These are phyloP conservation scores for Tuber indicum DNA, from an alignment of 495 filamentous ascomycete genomes.

Conservation along the genomic window DNA sequence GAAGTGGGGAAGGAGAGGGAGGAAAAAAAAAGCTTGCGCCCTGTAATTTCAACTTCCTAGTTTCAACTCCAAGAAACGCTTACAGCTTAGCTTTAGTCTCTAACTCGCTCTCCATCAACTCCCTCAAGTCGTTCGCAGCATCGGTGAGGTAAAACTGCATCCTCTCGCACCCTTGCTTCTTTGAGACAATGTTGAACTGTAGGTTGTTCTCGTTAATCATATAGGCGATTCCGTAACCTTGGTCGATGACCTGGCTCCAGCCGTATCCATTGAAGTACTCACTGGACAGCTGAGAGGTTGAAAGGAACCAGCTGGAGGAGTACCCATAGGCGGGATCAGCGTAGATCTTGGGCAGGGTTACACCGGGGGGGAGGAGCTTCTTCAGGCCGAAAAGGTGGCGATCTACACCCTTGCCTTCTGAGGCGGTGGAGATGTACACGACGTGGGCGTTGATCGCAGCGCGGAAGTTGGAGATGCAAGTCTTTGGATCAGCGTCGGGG, in stretches of 20 bases:
- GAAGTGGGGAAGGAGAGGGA: not conserved
- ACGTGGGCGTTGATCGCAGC: constrained; percentile 74
- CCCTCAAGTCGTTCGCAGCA: constrained; percentile 82
- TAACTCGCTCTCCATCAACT: constrained; percentile 75
- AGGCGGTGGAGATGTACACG: constrained; percentile 81
- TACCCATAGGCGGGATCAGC: constrained; percentile 81
- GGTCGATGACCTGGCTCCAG: constrained; percentile 97
- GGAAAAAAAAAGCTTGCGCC: not conserved
- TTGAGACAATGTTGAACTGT: constrained; percentile 97
- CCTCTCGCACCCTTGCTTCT: constrained; percentile 79
- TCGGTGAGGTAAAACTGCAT: constrained; percentile 95
- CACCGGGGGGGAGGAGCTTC: constrained; percentile 74
- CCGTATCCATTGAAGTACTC: constrained; percentile 99
- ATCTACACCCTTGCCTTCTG: constrained; percentile 89
- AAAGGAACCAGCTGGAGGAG: constrained; percentile 81
- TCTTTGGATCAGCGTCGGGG: constrained; percentile 53
- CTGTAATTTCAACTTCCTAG: not conserved
- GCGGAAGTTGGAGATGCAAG: constrained; percentile 66
- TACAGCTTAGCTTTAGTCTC: constrained; percentile 91
- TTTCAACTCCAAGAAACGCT: constrained; percentile 1
- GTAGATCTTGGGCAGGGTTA: constrained; percentile 75
- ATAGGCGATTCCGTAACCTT: constrained; percentile 94
- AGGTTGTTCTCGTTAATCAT: constrained; percentile 99
- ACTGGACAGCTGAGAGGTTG: constrained; percentile 78
- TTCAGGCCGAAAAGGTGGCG: constrained; percentile 95